Evolutionary conservation across 1,139 yeast genomes (phyloP), one percentile per base, ranked within the genome.

Genomic region (Scheffersomyces quercinus): DNA sequence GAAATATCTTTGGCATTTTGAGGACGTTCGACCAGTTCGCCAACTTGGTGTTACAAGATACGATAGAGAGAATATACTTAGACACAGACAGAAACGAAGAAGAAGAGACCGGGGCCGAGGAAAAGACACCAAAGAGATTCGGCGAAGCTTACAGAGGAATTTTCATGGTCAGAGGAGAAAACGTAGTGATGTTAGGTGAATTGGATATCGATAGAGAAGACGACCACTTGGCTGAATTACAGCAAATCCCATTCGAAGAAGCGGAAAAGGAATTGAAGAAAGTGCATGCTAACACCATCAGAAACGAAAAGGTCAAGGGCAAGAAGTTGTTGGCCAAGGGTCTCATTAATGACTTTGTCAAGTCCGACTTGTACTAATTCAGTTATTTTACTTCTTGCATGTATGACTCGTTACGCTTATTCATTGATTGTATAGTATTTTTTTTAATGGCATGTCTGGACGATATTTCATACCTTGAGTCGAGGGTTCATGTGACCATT

Each of bases 21-120:
- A 80, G 99, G 65, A 90, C 98, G 1, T 93, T 93, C 65, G 99
- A 93, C 68, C 98, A 93, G 64, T 93, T 86, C 65, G 90, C 97
- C 49, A 93, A 93, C 66, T 74, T 93, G 60, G 96, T 93, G 35
- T 73, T 93, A 51, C 98, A 95, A 65, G 96, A 91, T 60, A 83
- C 97, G 12, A 72, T 83, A 39, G 98, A 95, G 64, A 81, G 97
- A 64, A 82, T 93, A 56, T 90, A 87, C 64, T 69, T 85, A 51
- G 59, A 58, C 33, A 60, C 59, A 15, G 35, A 31, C 35, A 31
- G 20, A 31, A 31, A 10, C 14, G 24, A 31, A 13, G 24, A 31
- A 31, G 56, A 53, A 28, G 65, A 56, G 38, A 61, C 55, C 3
- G 40, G 49, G 34, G 49, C 44, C 28, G 51, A 48, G 67, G 75